These are phyloP conservation scores for Tulasnella sp. DNA, from an alignment of 768 basidiomycete species.

Conservation along the genomic window DNA sequence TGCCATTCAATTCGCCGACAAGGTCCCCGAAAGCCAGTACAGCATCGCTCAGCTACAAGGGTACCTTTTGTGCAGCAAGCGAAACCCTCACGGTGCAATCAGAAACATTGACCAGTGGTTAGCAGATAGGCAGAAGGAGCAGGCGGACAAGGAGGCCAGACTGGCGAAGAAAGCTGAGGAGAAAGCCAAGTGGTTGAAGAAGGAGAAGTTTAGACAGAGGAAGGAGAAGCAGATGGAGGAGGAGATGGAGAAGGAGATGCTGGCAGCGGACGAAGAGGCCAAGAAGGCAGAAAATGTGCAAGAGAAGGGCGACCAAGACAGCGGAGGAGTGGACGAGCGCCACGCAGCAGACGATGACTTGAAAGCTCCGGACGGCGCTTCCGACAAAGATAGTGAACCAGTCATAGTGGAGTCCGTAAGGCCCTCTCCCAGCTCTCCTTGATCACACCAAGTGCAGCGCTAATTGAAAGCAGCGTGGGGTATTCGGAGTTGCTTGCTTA, in stretches of 20 bases:
- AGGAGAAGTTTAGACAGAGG: not conserved
- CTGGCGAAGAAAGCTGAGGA: slow-evolving; percentile 9
- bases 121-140: not conserved
- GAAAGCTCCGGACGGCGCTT: not conserved
- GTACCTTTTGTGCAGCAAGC: slow-evolving; percentile 36
- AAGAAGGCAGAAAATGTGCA: not conserved
- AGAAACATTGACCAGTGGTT: not conserved
- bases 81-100: not conserved
- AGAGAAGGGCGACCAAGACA: not conserved
- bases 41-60: slow-evolving; percentile 88
- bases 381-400: slow-evolving; percentile 5
- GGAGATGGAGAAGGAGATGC: slow-evolving; percentile 5
- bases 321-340: not conserved
- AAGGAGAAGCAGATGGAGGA: slow-evolving; percentile 3
- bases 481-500: not conserved
- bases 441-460: not conserved
- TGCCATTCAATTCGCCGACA: slow-evolving; percentile 74
- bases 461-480: not conserved
- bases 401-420: not conserved
- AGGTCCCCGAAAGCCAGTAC: slow-evolving; percentile 82
- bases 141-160: not conserved
- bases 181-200: not conserved
- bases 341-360: not conserved
- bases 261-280: not conserved
- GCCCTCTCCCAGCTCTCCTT: not conserved